Conservation (phyloP, 495 filamentous ascomycete species). For the Aspergillus baeticus region DNA sequence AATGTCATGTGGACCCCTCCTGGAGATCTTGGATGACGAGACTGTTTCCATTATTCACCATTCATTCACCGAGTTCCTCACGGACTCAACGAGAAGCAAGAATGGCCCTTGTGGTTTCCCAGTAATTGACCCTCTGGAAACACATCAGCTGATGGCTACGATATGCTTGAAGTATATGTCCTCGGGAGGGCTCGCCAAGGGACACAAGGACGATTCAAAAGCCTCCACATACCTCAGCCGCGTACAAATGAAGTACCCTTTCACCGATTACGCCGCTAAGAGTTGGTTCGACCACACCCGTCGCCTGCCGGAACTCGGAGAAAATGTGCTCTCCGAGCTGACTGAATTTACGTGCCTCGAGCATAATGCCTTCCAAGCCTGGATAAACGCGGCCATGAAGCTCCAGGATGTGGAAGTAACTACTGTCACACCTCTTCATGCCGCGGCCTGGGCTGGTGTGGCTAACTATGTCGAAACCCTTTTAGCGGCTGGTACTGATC, state of each 20-base stretch:
- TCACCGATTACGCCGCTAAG: no score
- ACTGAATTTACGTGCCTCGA: no score
- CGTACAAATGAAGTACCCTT: no score
- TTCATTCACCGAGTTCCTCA: constrained; percentile 52
- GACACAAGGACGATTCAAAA: no score
- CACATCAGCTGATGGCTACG: no score
- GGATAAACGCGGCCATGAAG: neutral
- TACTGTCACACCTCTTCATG: neutral
- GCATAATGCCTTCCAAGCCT: neutral
- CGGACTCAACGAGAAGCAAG: neutral
- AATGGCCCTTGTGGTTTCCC: neutral
- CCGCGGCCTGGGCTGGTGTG: neutral
- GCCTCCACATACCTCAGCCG: no score
- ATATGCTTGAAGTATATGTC: no score
- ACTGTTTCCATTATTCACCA: constrained; percentile 52
- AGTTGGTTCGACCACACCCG: no score
- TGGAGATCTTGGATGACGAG: constrained; percentile 50
- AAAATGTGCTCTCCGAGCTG: no score
- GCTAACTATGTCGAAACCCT: neutral
- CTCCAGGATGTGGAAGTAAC: neutral
- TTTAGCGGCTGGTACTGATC: neutral
- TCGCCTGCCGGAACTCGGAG: no score
- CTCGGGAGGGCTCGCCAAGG: no score
- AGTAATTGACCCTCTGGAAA: no score
- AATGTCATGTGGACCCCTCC: constrained; percentile 46